Evolutionary conservation across 805 yeast species (phyloP), one percentile per base, ranked within the genome.

Genomic region (Starmera dryadoides): DNA sequence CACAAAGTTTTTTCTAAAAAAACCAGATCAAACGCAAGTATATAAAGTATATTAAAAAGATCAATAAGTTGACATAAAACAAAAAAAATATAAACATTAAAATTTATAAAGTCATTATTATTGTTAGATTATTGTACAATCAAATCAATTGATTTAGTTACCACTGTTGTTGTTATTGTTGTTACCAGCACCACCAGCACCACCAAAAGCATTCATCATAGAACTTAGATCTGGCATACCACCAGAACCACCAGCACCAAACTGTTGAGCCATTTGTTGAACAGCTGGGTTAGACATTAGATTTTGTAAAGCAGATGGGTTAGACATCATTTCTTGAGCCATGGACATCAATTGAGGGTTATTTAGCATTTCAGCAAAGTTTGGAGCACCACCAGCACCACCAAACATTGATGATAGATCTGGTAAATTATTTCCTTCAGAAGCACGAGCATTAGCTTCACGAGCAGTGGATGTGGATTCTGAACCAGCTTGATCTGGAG

Each of bases 341-440:
- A 88, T 88, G 61, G 81, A 84, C 82, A 82, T 82, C 44, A 91
- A 62, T 62, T 81, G 91, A n/a, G 98, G 98, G 63, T 89, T 88
- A 62, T 74, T 79, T 81, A 89, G 72, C 66, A 89, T 60, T 23
- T 79, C 76, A 35, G 77, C 68, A 41, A 87, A 67, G 47, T 75
- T 71, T 49, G 86, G 80, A 68, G 79, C 75, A 18, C 88, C 89
- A 33, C 89, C 91, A 14, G 86, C 86, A 34, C 63, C 67, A 30
- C 86, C 86, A 45, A 83, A 68, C 79, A 82, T 69, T 15, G 62
- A 56, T n/a, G 87, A 62, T 21, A 86, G 61, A 52, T 86, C 95
- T 30, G 95, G 95, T 58, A 84, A 51, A 2, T 93, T 95, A 33
- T 58, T 52, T 16, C 64, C 47, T 36, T 44, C 36, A 14, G 49